These are phyloP conservation scores for Clavariopsis aquatica DNA, from an alignment of 495 filamentous ascomycete genomes.

Conservation along the genomic window DNA sequence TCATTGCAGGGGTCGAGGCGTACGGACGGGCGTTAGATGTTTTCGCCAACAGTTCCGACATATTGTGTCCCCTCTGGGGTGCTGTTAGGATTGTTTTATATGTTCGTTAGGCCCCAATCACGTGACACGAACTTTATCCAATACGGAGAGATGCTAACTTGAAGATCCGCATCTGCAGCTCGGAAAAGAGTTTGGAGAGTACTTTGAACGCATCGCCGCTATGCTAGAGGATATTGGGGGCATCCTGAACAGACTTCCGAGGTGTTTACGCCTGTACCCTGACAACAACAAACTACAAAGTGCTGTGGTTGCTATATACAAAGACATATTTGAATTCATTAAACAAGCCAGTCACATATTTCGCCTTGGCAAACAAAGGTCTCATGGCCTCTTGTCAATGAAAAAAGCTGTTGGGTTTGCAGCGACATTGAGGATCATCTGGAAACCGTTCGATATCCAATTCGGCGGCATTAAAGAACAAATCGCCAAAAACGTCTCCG, in stretches of 20 bases:
- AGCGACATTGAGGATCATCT: neutral
- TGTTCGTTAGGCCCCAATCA: neutral
- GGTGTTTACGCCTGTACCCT: neutral
- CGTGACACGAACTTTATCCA: neutral
- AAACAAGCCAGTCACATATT: neutral
- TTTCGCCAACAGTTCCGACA: neutral
- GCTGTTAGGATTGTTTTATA: neutral
- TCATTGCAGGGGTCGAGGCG: neutral
- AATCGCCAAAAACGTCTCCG: neutral
- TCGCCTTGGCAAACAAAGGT: neutral
- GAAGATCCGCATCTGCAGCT: neutral
- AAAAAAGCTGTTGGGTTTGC: neutral
- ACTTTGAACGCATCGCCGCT: neutral
- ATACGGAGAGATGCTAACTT: neutral
- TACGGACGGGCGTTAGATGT: neutral
- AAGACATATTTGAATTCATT: neutral
- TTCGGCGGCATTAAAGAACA: neutral
- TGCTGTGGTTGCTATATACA: neutral
- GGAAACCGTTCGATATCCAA: conserved; percentile 10
- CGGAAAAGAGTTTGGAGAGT: neutral
- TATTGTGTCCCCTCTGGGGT: neutral
- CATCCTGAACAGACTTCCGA: neutral
- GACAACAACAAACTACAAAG: neutral
- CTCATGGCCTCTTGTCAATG: neutral
- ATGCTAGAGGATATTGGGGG: neutral